Conservation (phyloP, 1,284 basidiomycete species). For the Coniferiporia weirii region DNA sequence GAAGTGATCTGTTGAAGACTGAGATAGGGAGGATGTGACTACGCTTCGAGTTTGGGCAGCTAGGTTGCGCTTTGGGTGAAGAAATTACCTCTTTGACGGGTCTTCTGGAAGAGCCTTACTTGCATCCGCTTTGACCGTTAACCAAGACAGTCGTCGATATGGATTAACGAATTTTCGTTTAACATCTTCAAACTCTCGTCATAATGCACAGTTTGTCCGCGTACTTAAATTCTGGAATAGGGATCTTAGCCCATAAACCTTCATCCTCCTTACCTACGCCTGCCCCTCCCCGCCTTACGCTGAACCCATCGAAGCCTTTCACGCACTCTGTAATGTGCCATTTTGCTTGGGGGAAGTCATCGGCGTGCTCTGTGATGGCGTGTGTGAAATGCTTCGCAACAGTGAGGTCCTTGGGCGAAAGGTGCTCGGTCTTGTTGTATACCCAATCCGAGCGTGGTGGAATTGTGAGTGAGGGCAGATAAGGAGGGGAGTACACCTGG, state of each 20-base stretch:
- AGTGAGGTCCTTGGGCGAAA: conserved; percentile 40
- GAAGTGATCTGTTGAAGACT: no score
- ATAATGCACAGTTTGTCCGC: conserved; percentile 50
- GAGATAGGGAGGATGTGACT: no score
- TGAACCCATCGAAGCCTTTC: conserved; percentile 46
- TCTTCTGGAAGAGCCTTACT: not conserved
- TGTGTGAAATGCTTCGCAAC: conserved; percentile 47
- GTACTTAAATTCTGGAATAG: conserved; percentile 37
- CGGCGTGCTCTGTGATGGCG: conserved; percentile 45
- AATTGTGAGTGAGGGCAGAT: conserved; percentile 34
- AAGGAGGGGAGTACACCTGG: conserved; percentile 60
- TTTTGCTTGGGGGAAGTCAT: conserved; percentile 17
- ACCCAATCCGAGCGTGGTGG: conserved; percentile 39
- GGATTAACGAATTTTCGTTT: not conserved
- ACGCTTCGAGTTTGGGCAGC: no score
- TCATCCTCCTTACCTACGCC: conserved; percentile 18
- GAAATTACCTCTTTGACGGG: no score
- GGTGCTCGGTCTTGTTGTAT: conserved; percentile 76
- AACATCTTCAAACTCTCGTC: conserved; percentile 22
- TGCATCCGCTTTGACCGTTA: not conserved
- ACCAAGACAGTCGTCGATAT: not conserved
- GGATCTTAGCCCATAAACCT: conserved; percentile 22
- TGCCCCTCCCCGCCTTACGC: conserved; percentile 24
- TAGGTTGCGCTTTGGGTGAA: no score
- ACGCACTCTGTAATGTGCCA: conserved; percentile 42